phyloP scores from a whole-genome alignment of 148 eudicot genomes.

The Linanthus parryae region DNA sequence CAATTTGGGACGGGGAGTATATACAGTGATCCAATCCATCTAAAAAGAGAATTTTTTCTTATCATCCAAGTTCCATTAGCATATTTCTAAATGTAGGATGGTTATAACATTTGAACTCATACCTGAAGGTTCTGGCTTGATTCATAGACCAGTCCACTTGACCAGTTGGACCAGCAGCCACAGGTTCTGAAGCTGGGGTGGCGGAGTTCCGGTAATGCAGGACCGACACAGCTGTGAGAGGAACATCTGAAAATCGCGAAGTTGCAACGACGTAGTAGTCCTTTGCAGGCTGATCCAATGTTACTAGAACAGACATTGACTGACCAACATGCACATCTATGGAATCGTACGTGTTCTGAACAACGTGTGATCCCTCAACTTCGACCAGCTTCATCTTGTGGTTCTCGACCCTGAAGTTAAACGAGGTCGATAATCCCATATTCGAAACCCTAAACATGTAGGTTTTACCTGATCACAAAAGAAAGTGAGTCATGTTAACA shows the following conservation, averaged over 20 bases:
- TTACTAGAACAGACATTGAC: conserved; percentile 73
- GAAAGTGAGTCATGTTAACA: not conserved
- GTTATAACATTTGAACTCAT: not conserved
- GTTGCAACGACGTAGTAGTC: conserved; percentile 91
- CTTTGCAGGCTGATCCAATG: conserved; percentile 70
- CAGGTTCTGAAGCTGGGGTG: conserved; percentile 57
- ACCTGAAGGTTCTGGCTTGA: conserved; percentile 94
- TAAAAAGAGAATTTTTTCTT: too few species aligned
- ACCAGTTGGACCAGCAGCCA: conserved; percentile 57
- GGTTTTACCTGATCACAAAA: conserved; percentile 64
- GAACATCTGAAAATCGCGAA: conserved; percentile 51
- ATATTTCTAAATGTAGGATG: not conserved
- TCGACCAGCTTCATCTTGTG: conserved; percentile 85
- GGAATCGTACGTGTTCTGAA: conserved; percentile 65
- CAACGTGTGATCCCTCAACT: conserved; percentile 85
- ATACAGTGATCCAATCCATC: too few species aligned
- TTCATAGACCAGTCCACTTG: conserved; percentile 65
- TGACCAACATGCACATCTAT: conserved; percentile 92
- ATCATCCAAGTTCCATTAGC: too few species aligned
- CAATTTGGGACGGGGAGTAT: too few species aligned
- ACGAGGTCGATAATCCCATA: conserved; percentile 64
- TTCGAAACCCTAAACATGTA: conserved; percentile 89
- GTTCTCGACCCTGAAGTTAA: conserved; percentile 87
- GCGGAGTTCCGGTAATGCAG: conserved; percentile 70
- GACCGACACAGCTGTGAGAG: conserved; percentile 43